phyloP scores from a whole-genome alignment of 352 stramenopile genomes.

The Blastocystis sp. region DNA sequence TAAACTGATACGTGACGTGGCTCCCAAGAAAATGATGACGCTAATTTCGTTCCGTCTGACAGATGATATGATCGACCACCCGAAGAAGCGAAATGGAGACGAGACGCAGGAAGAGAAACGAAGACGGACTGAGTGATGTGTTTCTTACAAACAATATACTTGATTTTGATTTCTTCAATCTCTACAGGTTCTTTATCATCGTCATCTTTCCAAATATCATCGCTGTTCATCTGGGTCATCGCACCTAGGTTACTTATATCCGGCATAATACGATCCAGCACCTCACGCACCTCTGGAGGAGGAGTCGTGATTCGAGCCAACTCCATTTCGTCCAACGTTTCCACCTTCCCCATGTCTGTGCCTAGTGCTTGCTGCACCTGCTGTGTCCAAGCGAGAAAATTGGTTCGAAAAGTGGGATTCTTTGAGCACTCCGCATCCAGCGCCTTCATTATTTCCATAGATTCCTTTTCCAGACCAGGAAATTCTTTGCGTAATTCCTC shows the following conservation, averaged over 20 bases:
- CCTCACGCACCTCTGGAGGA: not conserved
- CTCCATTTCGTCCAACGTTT: not conserved
- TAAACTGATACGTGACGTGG: conserved; percentile 76
- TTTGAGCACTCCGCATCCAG: conserved; percentile 15
- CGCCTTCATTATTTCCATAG: not conserved
- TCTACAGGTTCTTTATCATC: not conserved
- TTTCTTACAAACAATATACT: not conserved
- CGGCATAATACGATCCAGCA: conserved; percentile 50
- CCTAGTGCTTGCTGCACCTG: not conserved
- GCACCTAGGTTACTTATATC: not conserved
- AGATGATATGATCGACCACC: conserved; percentile 19
- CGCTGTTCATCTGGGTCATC: not conserved
- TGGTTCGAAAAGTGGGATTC: not conserved
- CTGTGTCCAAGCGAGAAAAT: conserved; percentile 24
- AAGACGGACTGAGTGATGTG: not conserved
- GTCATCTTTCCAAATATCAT: not conserved
- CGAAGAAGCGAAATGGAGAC: not conserved
- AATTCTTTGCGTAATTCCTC: conserved; percentile 34
- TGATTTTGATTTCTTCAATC: not conserved
- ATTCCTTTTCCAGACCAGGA: not conserved
- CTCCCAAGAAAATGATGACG: conserved; percentile 81
- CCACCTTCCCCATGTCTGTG: not conserved
- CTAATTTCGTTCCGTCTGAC: conserved; percentile 79
- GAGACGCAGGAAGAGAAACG: not conserved
- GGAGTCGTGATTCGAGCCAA: not conserved